Evolutionary conservation across 225 moss, liverwort and hornwort genomes (phyloP), one percentile per base, ranked within the genome.

Genomic region (Climacium dendroides): DNA sequence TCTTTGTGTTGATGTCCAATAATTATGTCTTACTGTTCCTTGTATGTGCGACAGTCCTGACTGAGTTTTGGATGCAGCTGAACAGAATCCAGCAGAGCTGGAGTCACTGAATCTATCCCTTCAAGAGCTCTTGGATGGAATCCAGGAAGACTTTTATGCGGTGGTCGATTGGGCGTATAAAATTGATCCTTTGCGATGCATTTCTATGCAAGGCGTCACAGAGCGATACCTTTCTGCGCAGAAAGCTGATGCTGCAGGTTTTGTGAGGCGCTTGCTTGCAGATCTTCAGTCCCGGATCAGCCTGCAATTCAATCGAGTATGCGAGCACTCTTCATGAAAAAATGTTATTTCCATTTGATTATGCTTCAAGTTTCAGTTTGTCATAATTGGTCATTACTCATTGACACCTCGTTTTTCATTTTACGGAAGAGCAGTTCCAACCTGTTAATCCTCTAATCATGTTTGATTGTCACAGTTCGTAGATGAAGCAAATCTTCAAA

Each of bases 151-250:
- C 84, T 99, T 99, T 84, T 96, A 95, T 85, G 97, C 95, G 80
- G 99, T 99, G 85, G 99, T 99, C 24, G 97, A 97, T 91, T 99
- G 99, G 99, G 99, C 95, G 35, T 96, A 95, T 87, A 99, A 94
- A 89, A 95, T 92, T 69, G 99, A 99, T 89, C 99, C 97, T 83
- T 89, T 99, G 76, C 94, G 97, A 72, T 97, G 99, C 90, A 99
- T 99, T 86, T 95, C 97, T 52, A 99, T 99, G 99, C 97, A 97
- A 92, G 99, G 99, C 83, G 97, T 95, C 76, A 99, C 99, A 76
- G 99, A 99, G 86, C 94, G 96, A 48, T 97, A 95, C 83, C 95
- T 99, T 65, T 95, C 96, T 83, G 95, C 90, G n/a, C 97, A 97
- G 66, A 99, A 96, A 89, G 93, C 94, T 89, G 96, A 97, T 84